Evolutionary conservation across 2,329 filamentous ascomycete species (phyloP).

Genomic region (Beauveria scarabaeidicola): DNA sequence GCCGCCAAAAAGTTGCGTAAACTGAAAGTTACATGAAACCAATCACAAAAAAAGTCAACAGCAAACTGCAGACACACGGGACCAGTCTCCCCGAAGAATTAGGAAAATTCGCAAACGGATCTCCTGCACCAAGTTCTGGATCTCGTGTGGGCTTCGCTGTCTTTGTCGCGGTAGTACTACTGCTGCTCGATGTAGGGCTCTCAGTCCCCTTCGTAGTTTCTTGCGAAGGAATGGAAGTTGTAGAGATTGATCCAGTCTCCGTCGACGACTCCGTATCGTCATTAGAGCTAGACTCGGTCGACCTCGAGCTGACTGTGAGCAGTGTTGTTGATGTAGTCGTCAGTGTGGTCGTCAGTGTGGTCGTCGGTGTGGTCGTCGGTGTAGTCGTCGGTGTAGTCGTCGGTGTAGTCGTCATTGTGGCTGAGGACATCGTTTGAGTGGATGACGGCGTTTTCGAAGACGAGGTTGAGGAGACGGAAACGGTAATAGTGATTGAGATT

Average conservation of each 20-base stretch:
- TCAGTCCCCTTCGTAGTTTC: neutral
- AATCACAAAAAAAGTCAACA: neutral
- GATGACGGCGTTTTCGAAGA: neutral
- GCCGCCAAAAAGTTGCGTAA: neutral
- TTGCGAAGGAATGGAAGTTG: neutral
- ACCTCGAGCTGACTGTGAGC: neutral
- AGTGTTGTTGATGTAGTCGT: neutral
- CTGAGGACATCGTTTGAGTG: neutral
- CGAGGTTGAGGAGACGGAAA: neutral
- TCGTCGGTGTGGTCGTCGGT: neutral
- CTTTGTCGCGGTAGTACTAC: neutral
- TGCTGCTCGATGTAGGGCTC: neutral
- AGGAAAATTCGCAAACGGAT: conserved; percentile 2
- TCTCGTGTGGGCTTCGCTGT: neutral
- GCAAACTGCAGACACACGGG: neutral
- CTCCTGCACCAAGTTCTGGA: neutral
- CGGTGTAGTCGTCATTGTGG: neutral
- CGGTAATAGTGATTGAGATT: neutral
- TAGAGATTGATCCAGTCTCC: neutral
- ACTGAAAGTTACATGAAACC: neutral
- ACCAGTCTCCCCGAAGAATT: neutral
- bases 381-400: neutral
- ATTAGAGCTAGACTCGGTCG: neutral
- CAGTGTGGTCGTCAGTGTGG: neutral
- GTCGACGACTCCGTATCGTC: neutral